Percentiles rank a stretch among this genome's conserved stretches.
These are phyloP conservation scores for Clausena lansium DNA, from an alignment of 345 rosid genomes.

Conservation along the genomic window DNA sequence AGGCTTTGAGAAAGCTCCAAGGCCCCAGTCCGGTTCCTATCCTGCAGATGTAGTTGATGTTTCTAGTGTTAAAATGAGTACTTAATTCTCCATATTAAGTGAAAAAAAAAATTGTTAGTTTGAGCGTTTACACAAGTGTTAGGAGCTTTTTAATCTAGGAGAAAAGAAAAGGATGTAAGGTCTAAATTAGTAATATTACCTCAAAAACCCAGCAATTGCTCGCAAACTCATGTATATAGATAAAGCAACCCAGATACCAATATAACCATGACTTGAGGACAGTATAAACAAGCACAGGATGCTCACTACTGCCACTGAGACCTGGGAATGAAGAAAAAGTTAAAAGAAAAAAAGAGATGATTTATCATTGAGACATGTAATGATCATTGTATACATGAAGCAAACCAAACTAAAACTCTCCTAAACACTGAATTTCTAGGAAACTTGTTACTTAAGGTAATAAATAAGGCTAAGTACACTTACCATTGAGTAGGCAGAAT, in stretches of 20 bases:
- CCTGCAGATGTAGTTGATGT: constrained; percentile 21
- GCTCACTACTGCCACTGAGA: constrained; percentile 36
- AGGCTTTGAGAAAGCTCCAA: constrained; percentile 38
- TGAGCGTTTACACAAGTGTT: background rate
- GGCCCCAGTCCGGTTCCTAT: constrained; percentile 42
- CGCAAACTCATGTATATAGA: constrained; percentile 40
- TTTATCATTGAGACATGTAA: background rate
- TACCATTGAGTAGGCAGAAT: constrained; percentile 68
- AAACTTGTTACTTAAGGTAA: background rate
- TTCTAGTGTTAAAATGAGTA: background rate
- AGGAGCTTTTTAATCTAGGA: background rate
- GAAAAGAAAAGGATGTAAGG: background rate
- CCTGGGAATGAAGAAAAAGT: constrained; percentile 21
- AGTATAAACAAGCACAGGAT: constrained; percentile 23
- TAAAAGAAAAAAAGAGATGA: background rate
- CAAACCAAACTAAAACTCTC: background rate
- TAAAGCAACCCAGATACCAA: constrained; percentile 44
- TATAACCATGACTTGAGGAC: constrained; percentile 33
- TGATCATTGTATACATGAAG: background rate
- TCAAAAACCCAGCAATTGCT: constrained; percentile 32
- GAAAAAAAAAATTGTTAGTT: background rate
- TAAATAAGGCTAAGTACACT: constrained; percentile 6
- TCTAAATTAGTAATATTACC: constrained; percentile 22
- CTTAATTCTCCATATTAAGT: background rate
- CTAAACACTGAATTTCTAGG: background rate